Base-by-base conservation (phyloP, 2,329 filamentous ascomycete genomes). In the Bipolaris sorokiniana region DNA sequence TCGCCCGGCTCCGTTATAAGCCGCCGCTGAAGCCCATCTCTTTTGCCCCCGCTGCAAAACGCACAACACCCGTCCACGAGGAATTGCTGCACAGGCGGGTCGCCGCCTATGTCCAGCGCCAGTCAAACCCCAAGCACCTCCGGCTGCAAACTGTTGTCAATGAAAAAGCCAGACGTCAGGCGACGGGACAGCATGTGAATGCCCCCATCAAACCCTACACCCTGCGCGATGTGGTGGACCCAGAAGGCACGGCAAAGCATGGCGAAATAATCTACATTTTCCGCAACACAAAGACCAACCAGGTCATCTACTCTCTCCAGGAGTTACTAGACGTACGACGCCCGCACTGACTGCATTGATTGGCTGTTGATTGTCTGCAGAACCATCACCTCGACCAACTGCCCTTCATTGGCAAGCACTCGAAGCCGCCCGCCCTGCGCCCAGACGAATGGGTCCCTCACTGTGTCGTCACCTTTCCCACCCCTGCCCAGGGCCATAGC, bases 261-360 rank as follows among this genome's bases (percentile, higher is more conserved):
- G 86, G 86, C 57, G 79, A 83, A 66, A 81, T 86, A 73, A 86
- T 89, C 68, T 88, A 85, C 73, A 81, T 83, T 68, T 89, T 87
- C 76, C 81, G 81, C 67, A 82, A 88, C 71, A 77, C 85, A 64
- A 80, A 81, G 60, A 88, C 86, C 34, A 86, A 87, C 57, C 86
- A 88, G 74, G 83, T 88, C 62, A 77, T 88, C 52, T 88, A 88
- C 74, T 88, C 86, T 20, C 75, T 88, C 61, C 81, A 80, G 38
- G 81, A 83, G 50, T 78, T 80, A 50, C 71, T 88, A 44, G 79
- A 86, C 62, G 85, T 87, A 77, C 63, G 79, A 55, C 11, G n/a
- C 20, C 7, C n/a, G 13, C 22, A 31, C 7, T 18, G 26, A 11
- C 31, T 16, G 4, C 48, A 3, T 33, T 13, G 28, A 44, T 11